Evolutionary conservation across 805 yeast species (phyloP), one percentile per base, ranked within the genome.

Genomic region (Lachancea sp.): DNA sequence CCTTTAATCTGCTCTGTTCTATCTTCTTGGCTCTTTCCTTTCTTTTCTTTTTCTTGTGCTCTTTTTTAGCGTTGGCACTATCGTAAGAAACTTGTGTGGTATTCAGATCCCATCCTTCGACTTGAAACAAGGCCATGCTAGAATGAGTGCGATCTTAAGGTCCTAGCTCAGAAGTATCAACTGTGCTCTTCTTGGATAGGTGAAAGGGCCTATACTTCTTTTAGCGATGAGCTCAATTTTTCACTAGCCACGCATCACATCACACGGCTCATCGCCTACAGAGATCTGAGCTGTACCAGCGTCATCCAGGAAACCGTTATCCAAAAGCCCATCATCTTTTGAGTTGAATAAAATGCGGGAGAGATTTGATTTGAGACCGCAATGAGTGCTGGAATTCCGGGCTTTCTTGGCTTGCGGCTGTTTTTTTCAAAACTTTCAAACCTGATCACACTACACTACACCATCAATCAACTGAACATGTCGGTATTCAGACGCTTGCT

Each of bases 31-130:
- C 51, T 50, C 49, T 45, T n/a, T 46, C 49, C 40, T 53, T 53
- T 42, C 54, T 51, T 35, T 42, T 49, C 49, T 54, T 61, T 32
- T 54, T 56, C 42, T 51, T 51, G 47, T 59, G 60, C 44, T 56
- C 51, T 17, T 58, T 56, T 45, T 62, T 61, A 27, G 51, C 51
- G 17, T 49, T 58, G 5, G 60, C 56, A 2, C 72, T 71, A 25
- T 75, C 79, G 35, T 68, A 59, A 2, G 74, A 79, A 12, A 84
- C 78, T 36, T 74, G 70, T 46, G 70, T 66, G 38, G 72, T 58
- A 51, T 79, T 77, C 43, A 87, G 60, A 51, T 81, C 74, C 96
- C 96, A 87, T 15, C 95, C 95, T 42, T 80, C 86, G 17, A 84
- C 89, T 59, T 82, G 75, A 59, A 87, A 87, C 50, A 87, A 70